A percentile compares a stretch with the other conserved stretches of the same genome.
Conservation (phyloP, 208 protist genomes). For the Balamuthia mandrillaris region DNA sequence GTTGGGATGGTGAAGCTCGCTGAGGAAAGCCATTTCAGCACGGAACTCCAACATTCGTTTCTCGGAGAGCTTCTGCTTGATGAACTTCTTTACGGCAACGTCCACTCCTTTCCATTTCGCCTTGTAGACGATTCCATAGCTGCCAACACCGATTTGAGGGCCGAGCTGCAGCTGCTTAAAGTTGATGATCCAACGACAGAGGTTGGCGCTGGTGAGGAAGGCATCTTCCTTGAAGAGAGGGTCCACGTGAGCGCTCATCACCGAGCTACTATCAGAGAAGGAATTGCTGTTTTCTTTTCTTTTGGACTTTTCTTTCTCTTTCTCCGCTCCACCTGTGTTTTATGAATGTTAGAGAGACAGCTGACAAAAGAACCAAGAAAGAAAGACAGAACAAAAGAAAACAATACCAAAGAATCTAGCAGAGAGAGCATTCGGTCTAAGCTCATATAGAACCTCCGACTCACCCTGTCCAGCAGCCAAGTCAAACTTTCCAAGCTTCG, state of each 20-base stretch:
- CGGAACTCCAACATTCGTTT: slow-evolving; percentile 13
- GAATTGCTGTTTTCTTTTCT: not conserved
- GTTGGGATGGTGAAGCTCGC: slow-evolving; percentile 34
- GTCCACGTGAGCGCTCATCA: not conserved
- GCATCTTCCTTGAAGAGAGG: slow-evolving; percentile 10
- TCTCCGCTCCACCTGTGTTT: not conserved
- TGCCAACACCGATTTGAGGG: not conserved
- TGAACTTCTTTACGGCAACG: slow-evolving; percentile 27
- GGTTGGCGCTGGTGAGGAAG: slow-evolving; percentile 39
- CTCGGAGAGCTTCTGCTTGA: slow-evolving; percentile 36
- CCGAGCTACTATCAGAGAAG: not conserved
- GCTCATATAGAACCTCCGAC: too few species aligned
- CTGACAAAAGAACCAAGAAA: not conserved
- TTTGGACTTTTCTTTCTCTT: not conserved
- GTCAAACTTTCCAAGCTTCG: too few species aligned
- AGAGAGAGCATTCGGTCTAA: too few species aligned
- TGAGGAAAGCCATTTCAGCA: slow-evolving; percentile 35
- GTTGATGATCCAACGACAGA: slow-evolving; percentile 37
- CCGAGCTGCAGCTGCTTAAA: not conserved
- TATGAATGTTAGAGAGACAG: not conserved
- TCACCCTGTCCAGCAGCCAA: too few species aligned
- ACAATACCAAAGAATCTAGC: too few species aligned
- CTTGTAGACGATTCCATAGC: slow-evolving; percentile 18
- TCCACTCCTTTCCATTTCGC: slow-evolving; percentile 37
- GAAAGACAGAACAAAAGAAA: not conserved